Evolutionary conservation across 257 asterid species (phyloP).

Genomic region (Echium plantagineum): DNA sequence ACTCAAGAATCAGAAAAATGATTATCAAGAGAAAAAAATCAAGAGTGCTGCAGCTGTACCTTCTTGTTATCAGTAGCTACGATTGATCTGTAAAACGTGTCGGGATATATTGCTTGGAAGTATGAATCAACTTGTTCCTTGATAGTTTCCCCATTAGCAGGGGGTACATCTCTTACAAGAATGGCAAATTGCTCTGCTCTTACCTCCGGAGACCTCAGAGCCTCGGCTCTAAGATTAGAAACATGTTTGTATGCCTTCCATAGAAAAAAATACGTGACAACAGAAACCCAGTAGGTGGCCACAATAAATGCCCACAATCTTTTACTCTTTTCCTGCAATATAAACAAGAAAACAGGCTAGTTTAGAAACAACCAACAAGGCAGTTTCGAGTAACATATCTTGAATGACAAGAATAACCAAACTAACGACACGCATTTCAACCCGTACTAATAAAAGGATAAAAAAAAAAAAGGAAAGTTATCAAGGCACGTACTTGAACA

Average conservation of each 20-base stretch:
- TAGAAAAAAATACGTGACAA: slow-evolving; percentile 47
- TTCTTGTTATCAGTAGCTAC: slow-evolving; percentile 56
- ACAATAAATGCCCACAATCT: slow-evolving; percentile 67
- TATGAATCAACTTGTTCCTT: slow-evolving; percentile 87
- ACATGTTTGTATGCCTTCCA: slow-evolving; percentile 86
- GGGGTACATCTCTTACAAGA: slow-evolving; percentile 76
- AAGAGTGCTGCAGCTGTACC: slow-evolving; percentile 23
- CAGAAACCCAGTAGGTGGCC: slow-evolving; percentile 60
- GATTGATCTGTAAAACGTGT: slow-evolving; percentile 68
- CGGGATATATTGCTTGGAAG: slow-evolving; percentile 69
- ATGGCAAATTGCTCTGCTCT: slow-evolving; percentile 68
- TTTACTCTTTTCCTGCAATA: slow-evolving; percentile 35
- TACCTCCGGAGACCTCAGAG: slow-evolving; percentile 62
- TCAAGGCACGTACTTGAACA: slow-evolving; percentile 37
- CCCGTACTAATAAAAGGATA: neutral
- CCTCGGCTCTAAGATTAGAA: slow-evolving; percentile 51
- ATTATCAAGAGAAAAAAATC: neutral
- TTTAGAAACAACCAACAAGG: neutral
- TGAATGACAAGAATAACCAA: neutral
- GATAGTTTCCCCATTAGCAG: slow-evolving; percentile 44
- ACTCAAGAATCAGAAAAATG: neutral
- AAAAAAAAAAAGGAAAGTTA: neutral
- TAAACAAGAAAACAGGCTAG: too few species aligned
- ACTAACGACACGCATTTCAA: neutral
- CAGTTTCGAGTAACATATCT: neutral